Evolutionary conservation across 306 rosid genomes (phyloP).

Genomic region (Malus sieversii): DNA sequence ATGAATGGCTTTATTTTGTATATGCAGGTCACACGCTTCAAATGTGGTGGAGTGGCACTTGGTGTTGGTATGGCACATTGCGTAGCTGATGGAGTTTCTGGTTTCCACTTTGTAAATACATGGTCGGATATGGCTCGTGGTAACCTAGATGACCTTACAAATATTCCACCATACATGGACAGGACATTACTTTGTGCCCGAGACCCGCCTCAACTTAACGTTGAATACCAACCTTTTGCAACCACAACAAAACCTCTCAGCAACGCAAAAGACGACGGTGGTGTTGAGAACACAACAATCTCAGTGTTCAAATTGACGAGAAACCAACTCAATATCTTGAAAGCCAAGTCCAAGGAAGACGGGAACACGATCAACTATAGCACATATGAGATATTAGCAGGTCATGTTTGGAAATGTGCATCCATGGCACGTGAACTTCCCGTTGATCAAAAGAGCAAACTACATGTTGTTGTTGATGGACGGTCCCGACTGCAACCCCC

Average conservation of each 20-base stretch:
- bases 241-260: not conserved
- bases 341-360: not conserved
- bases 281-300: slow-evolving; percentile 26
- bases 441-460: not conserved
- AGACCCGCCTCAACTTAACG: not conserved
- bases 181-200: not conserved
- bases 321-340: not conserved
- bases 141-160: slow-evolving; percentile 28
- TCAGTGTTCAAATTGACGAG: not conserved
- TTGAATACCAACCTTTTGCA: not conserved
- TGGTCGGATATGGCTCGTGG: slow-evolving; percentile 39
- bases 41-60: slow-evolving; percentile 71
- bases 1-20: not conserved
- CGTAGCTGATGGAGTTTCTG: slow-evolving; percentile 71
- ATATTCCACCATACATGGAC: slow-evolving; percentile 29
- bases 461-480: not conserved
- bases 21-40: slow-evolving; percentile 56
- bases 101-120: slow-evolving; percentile 51
- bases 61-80: slow-evolving; percentile 76
- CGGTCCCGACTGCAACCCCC: not conserved
- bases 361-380: not conserved
- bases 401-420: not conserved
- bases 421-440: not conserved
- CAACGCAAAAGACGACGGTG: slow-evolving; percentile 7
- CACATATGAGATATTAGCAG: too few relatives aligned